These are phyloP conservation scores for Oidiodendron maius DNA, from an alignment of 495 filamentous ascomycete species.

Conservation along the genomic window DNA sequence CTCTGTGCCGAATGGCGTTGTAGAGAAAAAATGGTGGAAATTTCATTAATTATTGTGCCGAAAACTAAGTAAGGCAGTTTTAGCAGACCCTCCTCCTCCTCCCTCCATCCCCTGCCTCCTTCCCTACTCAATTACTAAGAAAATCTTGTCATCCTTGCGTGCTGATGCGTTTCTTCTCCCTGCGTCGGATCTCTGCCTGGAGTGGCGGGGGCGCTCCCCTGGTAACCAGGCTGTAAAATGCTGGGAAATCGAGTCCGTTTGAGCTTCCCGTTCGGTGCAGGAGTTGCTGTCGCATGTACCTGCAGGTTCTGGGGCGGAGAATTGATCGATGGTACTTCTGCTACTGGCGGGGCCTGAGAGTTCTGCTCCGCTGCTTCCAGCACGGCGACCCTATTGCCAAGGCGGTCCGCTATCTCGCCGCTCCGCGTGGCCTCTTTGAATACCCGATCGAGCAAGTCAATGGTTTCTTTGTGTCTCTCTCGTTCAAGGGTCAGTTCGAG, in stretches of 20 bases:
- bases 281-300: background rate
- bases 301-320: background rate
- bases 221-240: background rate
- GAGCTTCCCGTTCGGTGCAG: background rate
- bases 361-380: conserved; percentile 1
- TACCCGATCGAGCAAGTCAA: conserved; percentile 5
- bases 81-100: too few relatives aligned
- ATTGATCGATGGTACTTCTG: background rate
- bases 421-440: conserved; percentile 6
- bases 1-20: background rate
- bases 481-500: conserved; percentile 6
- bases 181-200: background rate
- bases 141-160: background rate
- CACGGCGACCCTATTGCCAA: background rate
- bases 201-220: background rate
- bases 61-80: background rate
- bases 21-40: background rate
- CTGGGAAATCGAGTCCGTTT: background rate
- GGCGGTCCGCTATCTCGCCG: conserved; percentile 7
- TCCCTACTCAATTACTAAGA: background rate
- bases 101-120: background rate
- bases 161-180: background rate
- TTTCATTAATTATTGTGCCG: background rate
- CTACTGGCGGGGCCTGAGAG: background rate
- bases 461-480: conserved; percentile 10